Percentiles rank a stretch among this genome's conserved stretches.
Evolutionary conservation across 2,329 filamentous ascomycete genomes (phyloP).

Genomic region (Penicillium sp.): DNA sequence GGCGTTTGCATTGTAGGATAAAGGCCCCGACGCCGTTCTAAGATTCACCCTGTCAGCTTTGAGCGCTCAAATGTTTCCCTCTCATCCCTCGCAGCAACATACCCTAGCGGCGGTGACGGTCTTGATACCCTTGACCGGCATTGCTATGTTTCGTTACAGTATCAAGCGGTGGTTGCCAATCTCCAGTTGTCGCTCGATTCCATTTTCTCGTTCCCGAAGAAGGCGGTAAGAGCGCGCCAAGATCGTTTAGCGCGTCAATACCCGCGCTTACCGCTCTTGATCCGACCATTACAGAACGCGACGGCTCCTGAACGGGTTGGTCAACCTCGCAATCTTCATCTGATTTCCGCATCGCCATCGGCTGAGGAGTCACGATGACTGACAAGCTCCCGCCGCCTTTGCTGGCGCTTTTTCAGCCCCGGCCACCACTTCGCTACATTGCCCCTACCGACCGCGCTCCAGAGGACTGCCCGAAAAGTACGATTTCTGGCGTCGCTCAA

Average conservation of each 20-base stretch:
- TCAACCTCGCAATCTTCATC: constrained; percentile 23
- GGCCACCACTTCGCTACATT: constrained; percentile 87
- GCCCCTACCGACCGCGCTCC: constrained; percentile 80
- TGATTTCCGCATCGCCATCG: constrained; percentile 16
- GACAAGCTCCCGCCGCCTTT: constrained; percentile 94
- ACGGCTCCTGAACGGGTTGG: constrained; percentile 26
- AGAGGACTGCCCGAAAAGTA: constrained; percentile 75
- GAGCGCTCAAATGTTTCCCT: neutral
- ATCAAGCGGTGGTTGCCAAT: constrained; percentile 9
- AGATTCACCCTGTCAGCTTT: constrained; percentile 7
- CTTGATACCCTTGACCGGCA: constrained; percentile 55
- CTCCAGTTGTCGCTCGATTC: constrained; percentile 19
- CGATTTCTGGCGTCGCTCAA: constrained; percentile 72
- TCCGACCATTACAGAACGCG: constrained; percentile 23
- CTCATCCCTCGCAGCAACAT: constrained; percentile 30
- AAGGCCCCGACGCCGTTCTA: constrained; percentile 97
- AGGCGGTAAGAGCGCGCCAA: constrained; percentile 23
- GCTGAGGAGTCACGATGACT: constrained; percentile 67
- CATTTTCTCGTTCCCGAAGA: constrained; percentile 34
- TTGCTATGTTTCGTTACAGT: constrained; percentile 27
- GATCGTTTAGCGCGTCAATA: constrained; percentile 30
- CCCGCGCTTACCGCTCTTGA: constrained; percentile 12
- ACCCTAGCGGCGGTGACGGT: constrained; percentile 61
- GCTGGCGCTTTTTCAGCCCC: constrained; percentile 90
- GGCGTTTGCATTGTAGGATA: constrained; percentile 92